Conservation (phyloP, 768 basidiomycete genomes). For the Mycena belliarum region DNA sequence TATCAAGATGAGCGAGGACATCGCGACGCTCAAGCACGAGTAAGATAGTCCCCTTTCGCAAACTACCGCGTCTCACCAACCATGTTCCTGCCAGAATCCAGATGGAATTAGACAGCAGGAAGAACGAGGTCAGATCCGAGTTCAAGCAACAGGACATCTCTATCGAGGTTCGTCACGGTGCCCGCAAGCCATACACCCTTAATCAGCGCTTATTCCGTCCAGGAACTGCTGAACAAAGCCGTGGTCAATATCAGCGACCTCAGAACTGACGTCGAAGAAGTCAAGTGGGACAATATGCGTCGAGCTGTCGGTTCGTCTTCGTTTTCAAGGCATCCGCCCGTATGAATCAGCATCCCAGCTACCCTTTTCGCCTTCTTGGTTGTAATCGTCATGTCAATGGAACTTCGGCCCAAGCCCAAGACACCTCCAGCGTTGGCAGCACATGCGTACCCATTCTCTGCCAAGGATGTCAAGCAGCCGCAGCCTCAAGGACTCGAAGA, state of each 20-base stretch:
- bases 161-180: constrained; percentile 66
- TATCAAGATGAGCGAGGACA: constrained; percentile 92
- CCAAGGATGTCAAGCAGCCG: constrained; percentile 32
- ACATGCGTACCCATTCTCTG: constrained; percentile 30
- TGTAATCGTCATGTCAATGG: constrained; percentile 71
- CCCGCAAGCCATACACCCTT: neutral
- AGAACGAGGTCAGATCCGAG: constrained; percentile 86
- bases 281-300: constrained; percentile 88
- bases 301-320: constrained; percentile 67
- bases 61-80: constrained; percentile 1
- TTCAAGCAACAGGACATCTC: constrained; percentile 80
- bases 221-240: constrained; percentile 78
- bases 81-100: constrained; percentile 74
- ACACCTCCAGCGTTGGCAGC: constrained; percentile 26
- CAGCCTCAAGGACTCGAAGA: constrained; percentile 18
- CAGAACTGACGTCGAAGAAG: constrained; percentile 79
- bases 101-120: constrained; percentile 93
- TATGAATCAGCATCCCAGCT: constrained; percentile 36
- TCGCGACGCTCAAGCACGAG: constrained; percentile 91
- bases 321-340: neutral
- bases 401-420: constrained; percentile 52
- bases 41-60: constrained; percentile 31
- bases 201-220: neutral
- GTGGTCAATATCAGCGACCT: constrained; percentile 76
- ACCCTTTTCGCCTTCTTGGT: constrained; percentile 66